These are phyloP conservation scores for Antitrichia curtipendula DNA, from an alignment of 225 moss, liverwort and hornwort genomes.

Conservation along the genomic window DNA sequence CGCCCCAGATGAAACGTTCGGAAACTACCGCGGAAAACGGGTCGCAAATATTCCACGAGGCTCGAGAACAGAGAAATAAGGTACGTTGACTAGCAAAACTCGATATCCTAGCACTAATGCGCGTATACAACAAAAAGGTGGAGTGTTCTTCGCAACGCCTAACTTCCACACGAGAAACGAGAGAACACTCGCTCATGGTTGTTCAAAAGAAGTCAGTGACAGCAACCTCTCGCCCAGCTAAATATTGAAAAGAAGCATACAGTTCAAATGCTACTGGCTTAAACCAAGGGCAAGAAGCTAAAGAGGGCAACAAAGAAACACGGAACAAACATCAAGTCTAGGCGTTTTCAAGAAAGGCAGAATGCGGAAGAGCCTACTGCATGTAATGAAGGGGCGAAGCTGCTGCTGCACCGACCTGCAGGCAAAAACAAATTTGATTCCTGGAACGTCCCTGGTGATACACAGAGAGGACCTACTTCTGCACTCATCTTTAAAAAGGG, in stretches of 20 bases:
- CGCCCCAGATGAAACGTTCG: background rate
- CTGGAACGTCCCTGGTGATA: constrained; percentile 22
- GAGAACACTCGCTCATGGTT: background rate
- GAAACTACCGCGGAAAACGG: background rate
- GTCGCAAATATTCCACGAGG: background rate
- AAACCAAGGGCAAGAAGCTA: background rate
- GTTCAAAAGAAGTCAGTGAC: background rate
- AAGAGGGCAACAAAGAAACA: background rate
- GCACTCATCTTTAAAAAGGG: constrained; percentile 19
- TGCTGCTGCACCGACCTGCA: constrained; percentile 10
- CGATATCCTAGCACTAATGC: background rate
- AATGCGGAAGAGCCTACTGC: background rate
- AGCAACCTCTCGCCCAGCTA: background rate
- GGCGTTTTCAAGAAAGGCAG: background rate
- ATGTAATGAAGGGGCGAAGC: background rate
- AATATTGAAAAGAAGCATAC: too few relatives aligned
- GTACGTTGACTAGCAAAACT: constrained; percentile 2
- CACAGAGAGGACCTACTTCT: constrained; percentile 20
- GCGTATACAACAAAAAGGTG: background rate
- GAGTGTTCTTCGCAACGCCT: too few relatives aligned
- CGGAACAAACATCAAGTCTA: background rate
- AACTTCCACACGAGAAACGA: too few relatives aligned
- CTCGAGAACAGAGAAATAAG: background rate
- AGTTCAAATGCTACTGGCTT: background rate
- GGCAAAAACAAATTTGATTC: constrained; percentile 24